Conservation (phyloP, 805 yeast species). For the Cyberlindnera sargentensis region DNA sequence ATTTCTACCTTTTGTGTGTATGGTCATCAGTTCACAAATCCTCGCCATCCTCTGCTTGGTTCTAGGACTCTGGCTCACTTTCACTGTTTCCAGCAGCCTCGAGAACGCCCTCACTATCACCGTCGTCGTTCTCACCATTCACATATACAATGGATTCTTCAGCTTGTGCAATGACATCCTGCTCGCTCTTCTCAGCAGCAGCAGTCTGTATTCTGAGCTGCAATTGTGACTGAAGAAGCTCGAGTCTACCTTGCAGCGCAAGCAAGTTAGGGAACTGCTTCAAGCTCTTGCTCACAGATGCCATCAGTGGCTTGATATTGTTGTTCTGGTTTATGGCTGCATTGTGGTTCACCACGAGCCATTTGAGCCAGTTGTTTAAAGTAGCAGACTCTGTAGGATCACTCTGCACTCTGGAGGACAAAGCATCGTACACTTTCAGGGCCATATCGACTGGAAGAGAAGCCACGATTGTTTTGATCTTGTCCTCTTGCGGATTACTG, state of each 20-base stretch:
- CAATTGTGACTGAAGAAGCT: constrained; percentile 69
- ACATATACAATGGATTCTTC: constrained; percentile 28
- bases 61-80: constrained; percentile 29
- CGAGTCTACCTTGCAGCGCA: constrained; percentile 80
- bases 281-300: constrained; percentile 48
- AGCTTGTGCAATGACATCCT: constrained; percentile 23
- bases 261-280: constrained; percentile 59
- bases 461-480: constrained; percentile 34
- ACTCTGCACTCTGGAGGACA: constrained; percentile 40
- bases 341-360: constrained; percentile 68
- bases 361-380: constrained; percentile 64
- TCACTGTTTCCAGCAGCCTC: constrained; percentile 16
- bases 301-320: constrained; percentile 45
- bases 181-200: constrained; percentile 16
- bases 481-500: constrained; percentile 29
- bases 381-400: constrained; percentile 35
- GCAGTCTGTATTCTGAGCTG: constrained; percentile 49
- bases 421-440: constrained; percentile 36
- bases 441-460: constrained; percentile 35
- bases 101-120: constrained; percentile 20
- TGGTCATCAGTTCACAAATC: background rate
- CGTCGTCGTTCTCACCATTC: constrained; percentile 40
- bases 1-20: background rate
- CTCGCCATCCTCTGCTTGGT: constrained; percentile 21
- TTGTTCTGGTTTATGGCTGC: constrained; percentile 26